Evolutionary conservation across 2,329 filamentous ascomycete species (phyloP), one percentile per base, ranked within the genome.

Genomic region (Spiromastix sp.): DNA sequence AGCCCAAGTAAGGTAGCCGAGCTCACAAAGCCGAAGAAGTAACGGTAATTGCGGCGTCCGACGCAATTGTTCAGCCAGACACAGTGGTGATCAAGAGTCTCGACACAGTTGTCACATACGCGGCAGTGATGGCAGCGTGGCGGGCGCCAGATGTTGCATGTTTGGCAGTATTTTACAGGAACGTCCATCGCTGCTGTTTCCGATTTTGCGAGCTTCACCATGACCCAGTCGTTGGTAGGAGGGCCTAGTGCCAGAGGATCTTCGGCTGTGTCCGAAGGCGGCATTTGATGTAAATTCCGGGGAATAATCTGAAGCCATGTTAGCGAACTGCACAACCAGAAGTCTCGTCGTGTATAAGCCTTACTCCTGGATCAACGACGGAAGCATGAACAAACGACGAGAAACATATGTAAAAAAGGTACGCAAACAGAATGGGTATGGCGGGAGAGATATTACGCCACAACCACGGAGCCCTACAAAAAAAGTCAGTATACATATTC

Each of bases 51-150:
- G 50, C 91, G 84, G 46, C 89, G 81, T 28, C 91, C 91, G 32
- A 98, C 81, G 50, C 91, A 98, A 58, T 98, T 98, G 64, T 98
- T 98, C 44, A 98, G 74, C 91, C 91, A 98, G 11, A 96, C 87
- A 52, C 91, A 98, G 61, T 98, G 91, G 54, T 98, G 91, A 53
- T 98, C 91, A 47, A 95, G 85, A 0, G 86, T 94, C 60, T 98
- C 91, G 41, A 98, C 76, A 57, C 91, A 98, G 58, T 93, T 95
- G 61, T 98, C 89, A 63, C 91, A 98, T 18, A 94, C 73, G 38
- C 91, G 83, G 61, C 91, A 98, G 63, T 98, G 91, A 55, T 98
- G 93, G 39, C 85, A 86, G 39, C 91, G 83, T 18, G 89, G 87
- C 22, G 91, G 91, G 2, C 91, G 82, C 91, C 91, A 98, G 47